phyloP scores from a whole-genome alignment of 164 flowering plant genomes.

The Vitis rupestris region DNA sequence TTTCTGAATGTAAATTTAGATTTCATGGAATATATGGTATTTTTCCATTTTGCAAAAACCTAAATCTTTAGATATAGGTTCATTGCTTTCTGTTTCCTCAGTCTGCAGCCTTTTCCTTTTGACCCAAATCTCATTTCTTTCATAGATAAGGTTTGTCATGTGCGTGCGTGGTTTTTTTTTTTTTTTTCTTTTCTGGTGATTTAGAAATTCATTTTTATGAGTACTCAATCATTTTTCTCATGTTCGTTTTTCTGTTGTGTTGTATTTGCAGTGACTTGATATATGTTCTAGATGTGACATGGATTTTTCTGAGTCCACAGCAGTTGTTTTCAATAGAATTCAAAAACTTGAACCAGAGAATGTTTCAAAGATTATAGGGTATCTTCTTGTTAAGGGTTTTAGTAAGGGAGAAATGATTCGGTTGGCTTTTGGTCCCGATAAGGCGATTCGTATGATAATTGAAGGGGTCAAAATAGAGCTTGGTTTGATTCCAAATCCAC shows the following conservation, averaged over 20 bases:
- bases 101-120: too few species aligned
- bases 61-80: too few species aligned
- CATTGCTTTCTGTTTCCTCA: too few species aligned
- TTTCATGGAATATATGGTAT: background rate
- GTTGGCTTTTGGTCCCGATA: constrained; percentile 67
- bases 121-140: too few species aligned
- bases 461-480: constrained; percentile 46
- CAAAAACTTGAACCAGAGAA: constrained; percentile 63
- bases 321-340: constrained; percentile 39
- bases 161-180: background rate
- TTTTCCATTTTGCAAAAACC: too few species aligned
- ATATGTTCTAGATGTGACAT: constrained; percentile 10
- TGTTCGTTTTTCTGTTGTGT: background rate
- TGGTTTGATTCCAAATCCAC: constrained; percentile 18
- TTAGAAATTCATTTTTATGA: background rate
- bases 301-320: constrained; percentile 32
- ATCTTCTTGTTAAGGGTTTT: constrained; percentile 50
- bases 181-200: background rate
- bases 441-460: constrained; percentile 37
- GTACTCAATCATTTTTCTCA: background rate
- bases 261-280: constrained; percentile 8
- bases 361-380: constrained; percentile 62
- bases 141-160: too few species aligned
- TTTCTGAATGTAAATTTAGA: background rate
- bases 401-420: constrained; percentile 63